Conservation (phyloP, 257 asterid species). For the Thymus mandschuricus region DNA sequence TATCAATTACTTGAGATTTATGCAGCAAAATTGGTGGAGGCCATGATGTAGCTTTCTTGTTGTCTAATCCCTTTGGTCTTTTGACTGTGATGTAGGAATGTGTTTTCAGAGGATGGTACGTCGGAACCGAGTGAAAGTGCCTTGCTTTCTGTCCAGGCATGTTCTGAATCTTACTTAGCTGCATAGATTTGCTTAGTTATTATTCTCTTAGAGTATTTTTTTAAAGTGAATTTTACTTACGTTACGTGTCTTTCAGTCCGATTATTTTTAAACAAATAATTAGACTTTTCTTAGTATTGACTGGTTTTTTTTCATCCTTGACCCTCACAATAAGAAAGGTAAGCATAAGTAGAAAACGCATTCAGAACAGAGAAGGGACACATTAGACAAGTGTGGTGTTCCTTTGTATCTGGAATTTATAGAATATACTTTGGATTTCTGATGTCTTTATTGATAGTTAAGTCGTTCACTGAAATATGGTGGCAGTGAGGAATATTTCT, state of each 20-base stretch:
- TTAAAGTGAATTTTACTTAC: not conserved
- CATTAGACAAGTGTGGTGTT: not conserved
- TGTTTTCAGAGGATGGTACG: slow-evolving; percentile 78
- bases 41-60: slow-evolving; percentile 24
- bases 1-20: slow-evolving; percentile 24
- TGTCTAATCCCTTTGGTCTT: slow-evolving; percentile 16
- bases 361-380: not conserved
- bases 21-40: slow-evolving; percentile 8
- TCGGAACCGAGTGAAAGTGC: slow-evolving; percentile 66
- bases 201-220: not conserved
- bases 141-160: slow-evolving; percentile 81
- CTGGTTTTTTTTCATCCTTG: not conserved
- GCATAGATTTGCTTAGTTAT: slow-evolving; percentile 14
- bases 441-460: no score
- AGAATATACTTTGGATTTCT: no score
- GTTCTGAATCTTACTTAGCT: slow-evolving; percentile 32
- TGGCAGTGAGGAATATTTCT: not conserved
- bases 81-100: slow-evolving; percentile 59
- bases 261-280: not conserved
- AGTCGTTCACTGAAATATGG: no score
- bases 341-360: not conserved
- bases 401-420: not conserved
- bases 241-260: not conserved
- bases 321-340: not conserved
- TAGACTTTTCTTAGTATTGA: slow-evolving; percentile 2